Base-by-base conservation (phyloP, 768 basidiomycete genomes). In the Russula earlei region DNA sequence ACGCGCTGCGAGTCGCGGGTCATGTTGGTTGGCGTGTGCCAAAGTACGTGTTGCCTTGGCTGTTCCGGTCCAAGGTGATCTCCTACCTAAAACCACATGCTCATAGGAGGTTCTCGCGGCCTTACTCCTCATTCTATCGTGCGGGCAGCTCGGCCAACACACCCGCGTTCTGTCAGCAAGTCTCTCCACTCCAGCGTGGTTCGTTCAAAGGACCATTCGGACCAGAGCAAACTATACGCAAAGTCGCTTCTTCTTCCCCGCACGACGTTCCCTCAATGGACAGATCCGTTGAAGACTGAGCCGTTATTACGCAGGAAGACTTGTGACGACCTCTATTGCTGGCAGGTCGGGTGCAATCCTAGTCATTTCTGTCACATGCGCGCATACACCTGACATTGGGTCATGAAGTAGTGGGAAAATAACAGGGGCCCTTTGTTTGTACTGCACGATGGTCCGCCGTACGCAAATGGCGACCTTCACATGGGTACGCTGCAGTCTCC, bases 381-480 rank as follows among this genome's bases (percentile, higher is more conserved):
- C 34, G n/a, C 49, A 52, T 34, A 22, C 46, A 55, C 52, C 42
- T 47, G 31, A 37, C 34, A 14, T 46, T 12, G 51, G 27, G 27
- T 25, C 25, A 7, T 45, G 49, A 50, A 24, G 17, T 65, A 94
- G 91, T 78, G 75, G 71, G 72, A 82, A 58, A 82, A 87, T 64
- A 79, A 74, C 12, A 72, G 77, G 33, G 79, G 87, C 3, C 80
- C 83, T 1, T 66, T 82, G 29, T 98, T 93, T 64, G 84, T 96
- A 12, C 74, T 94, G 49, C 93, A 95, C 62, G 95, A 99, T 68
- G 96, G 95, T 0, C 95, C 95, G 31, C 96, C 96, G 0, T 98
- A 98, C 65, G 95, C 95, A 2, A 99, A 99, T 66, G 96, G 96
- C 0, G 81, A 90, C 67, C 72, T 99, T 40, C 95, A 99, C 67